A percentile compares a stretch with the other conserved stretches of the same genome.
Conservation (phyloP, 495 filamentous ascomycete species). For the Cenococcum geophilum region DNA sequence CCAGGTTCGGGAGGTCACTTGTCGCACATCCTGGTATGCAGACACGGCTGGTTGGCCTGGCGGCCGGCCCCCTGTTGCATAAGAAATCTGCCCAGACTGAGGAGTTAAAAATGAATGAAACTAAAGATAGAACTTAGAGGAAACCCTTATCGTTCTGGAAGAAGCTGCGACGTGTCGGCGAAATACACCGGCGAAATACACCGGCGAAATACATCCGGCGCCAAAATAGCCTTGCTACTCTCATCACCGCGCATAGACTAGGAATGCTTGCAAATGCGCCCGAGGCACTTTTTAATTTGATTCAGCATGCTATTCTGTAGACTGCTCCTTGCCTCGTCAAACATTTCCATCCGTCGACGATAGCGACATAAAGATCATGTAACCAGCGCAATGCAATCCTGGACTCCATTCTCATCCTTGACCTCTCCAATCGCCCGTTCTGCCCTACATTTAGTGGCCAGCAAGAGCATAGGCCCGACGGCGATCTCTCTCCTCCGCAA, state of each 20-base stretch:
- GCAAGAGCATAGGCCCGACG: slow-evolving; percentile 73
- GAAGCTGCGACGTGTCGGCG: background rate
- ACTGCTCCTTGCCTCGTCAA: background rate
- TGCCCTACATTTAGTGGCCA: slow-evolving; percentile 45
- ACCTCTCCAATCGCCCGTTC: background rate
- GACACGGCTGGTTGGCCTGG: background rate
- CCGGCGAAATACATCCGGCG: background rate
- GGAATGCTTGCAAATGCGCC: background rate
- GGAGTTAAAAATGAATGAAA: no score
- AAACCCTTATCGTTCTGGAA: slow-evolving; percentile 4
- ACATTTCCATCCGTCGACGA: background rate
- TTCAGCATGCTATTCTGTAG: background rate
- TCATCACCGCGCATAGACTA: background rate
- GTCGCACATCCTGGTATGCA: background rate
- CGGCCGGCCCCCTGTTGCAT: slow-evolving; percentile 1
- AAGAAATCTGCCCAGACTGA: no score
- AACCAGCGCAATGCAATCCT: background rate
- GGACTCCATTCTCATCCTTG: background rate
- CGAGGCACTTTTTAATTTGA: background rate
- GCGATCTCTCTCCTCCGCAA: slow-evolving; percentile 96
- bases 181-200: background rate
- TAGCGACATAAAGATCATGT: background rate
- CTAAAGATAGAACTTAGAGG: no score
- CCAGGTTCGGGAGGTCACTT: background rate
- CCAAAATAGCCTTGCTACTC: background rate